A percentile compares a stretch with the other conserved stretches of the same genome.
These are phyloP conservation scores for Euphorbia corollata DNA, from an alignment of 441 rosid genomes.

Conservation along the genomic window DNA sequence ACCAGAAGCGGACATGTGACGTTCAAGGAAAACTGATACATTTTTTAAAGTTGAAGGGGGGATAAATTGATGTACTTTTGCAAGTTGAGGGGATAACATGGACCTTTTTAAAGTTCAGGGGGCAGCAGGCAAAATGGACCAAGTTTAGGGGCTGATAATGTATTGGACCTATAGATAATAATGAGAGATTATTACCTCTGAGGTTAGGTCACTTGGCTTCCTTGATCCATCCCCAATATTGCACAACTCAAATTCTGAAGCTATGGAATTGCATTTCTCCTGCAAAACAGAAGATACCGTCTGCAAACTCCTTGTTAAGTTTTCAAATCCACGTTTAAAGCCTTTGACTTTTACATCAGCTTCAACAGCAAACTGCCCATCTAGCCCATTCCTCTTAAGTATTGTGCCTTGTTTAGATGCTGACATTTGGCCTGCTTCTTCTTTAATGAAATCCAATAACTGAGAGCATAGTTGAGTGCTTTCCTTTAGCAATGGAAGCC, in stretches of 20 bases:
- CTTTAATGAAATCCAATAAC: slow-evolving; percentile 63
- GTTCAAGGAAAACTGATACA: no score
- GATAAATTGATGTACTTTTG: no score
- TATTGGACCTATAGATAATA: no score
- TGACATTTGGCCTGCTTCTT: slow-evolving; percentile 38
- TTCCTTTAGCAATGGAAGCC: slow-evolving; percentile 59
- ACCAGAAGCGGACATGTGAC: no score
- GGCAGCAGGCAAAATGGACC: no score
- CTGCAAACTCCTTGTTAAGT: slow-evolving; percentile 70
- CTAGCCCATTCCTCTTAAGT: slow-evolving; percentile 37
- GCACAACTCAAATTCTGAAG: slow-evolving; percentile 31
- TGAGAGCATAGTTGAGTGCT: slow-evolving; percentile 47
- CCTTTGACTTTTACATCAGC: slow-evolving; percentile 66
- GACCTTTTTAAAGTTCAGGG: no score
- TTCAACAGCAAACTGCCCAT: slow-evolving; percentile 65
- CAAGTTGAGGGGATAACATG: no score
- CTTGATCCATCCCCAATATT: slow-evolving; percentile 21
- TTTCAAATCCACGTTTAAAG: slow-evolving; percentile 60
- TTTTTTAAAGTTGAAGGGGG: no score
- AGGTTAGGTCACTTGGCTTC: slow-evolving; percentile 35
- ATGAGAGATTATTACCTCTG: slow-evolving; percentile 47
- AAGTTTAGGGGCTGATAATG: no score
- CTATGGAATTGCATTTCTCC: slow-evolving; percentile 45
- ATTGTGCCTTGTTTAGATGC: slow-evolving; percentile 37
- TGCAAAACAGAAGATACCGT: slow-evolving; percentile 51